Conservation (phyloP, 164 flowering plant genomes). For the Tetrastigma voinierianum region DNA sequence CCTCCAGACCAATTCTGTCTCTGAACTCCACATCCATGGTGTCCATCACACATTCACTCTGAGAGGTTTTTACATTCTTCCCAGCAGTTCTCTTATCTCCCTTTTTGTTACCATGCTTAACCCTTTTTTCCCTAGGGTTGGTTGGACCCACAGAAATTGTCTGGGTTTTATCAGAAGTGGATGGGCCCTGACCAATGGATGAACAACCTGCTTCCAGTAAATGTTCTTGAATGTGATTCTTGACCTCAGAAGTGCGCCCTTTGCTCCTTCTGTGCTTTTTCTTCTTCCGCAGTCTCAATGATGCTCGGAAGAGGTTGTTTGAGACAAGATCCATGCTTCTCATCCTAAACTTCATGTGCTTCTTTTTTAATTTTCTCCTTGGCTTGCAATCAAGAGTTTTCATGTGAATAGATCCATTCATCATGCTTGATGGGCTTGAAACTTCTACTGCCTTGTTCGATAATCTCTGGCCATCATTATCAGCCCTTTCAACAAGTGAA, state of each 20-base stretch:
- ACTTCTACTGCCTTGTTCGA: constrained; percentile 7
- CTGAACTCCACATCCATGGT: constrained; percentile 20
- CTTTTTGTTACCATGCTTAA: constrained; percentile 16
- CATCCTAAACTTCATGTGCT: constrained; percentile 30
- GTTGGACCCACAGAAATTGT: constrained; percentile 5
- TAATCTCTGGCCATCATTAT: constrained; percentile 4
- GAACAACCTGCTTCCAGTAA: constrained; percentile 16
- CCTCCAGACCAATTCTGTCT: constrained; percentile 26
- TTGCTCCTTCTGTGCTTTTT: constrained; percentile 46
- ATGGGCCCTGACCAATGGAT: constrained; percentile 36
- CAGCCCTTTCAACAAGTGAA: constrained; percentile 7
- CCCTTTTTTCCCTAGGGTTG: constrained; percentile 16
- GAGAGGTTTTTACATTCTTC: constrained; percentile 2
- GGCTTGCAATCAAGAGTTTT: constrained; percentile 10
- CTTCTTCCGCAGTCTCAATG: constrained; percentile 45
- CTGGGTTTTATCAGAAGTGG: constrained; percentile 39
- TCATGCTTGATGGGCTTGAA: constrained; percentile 9
- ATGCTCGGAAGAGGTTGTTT: constrained; percentile 34
- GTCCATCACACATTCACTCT: constrained; percentile 7
- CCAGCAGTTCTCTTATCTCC: constrained; percentile 8
- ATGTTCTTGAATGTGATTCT: constrained; percentile 14
- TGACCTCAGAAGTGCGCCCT: neutral
- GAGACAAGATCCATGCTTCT: constrained; percentile 32
- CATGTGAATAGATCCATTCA: constrained; percentile 10
- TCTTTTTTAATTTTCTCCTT: constrained; percentile 32